Conservation (phyloP, 306 rosid genomes). For the Coriaria nepalensis region DNA sequence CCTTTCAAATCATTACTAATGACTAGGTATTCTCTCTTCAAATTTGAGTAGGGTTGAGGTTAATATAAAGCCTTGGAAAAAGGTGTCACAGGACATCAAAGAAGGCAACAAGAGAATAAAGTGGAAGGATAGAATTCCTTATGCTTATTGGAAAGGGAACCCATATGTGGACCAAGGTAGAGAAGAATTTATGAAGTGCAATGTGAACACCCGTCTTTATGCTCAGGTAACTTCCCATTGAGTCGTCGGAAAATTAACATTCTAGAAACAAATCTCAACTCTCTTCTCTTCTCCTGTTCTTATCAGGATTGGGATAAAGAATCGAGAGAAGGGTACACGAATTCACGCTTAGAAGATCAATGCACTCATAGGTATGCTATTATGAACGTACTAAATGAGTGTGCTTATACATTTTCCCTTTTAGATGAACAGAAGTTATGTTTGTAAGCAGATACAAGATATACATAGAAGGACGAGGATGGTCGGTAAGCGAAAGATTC, state of each 20-base stretch:
- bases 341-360: constrained; percentile 58
- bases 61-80: constrained; percentile 67
- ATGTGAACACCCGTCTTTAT: constrained; percentile 53
- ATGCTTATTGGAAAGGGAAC: constrained; percentile 88
- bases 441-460: constrained; percentile 37
- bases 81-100: constrained; percentile 29
- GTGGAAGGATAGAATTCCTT: constrained; percentile 67
- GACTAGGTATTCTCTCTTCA: too few species aligned
- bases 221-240: constrained; percentile 25
- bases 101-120: constrained; percentile 52
- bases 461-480: constrained; percentile 64
- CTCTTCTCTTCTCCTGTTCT: not conserved
- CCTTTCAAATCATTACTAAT: too few species aligned
- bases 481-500: constrained; percentile 78
- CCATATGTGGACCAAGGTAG: constrained; percentile 48
- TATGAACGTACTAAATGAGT: not conserved
- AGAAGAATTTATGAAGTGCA: constrained; percentile 56
- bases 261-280: not conserved
- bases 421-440: too few species aligned
- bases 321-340: constrained; percentile 47
- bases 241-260: too few species aligned
- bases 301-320: constrained; percentile 62
- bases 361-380: constrained; percentile 50
- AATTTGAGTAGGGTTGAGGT: constrained; percentile 44
- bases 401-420: too few species aligned